These are phyloP conservation scores for Suillus subalutaceus DNA, from an alignment of 768 basidiomycete genomes.

Conservation along the genomic window DNA sequence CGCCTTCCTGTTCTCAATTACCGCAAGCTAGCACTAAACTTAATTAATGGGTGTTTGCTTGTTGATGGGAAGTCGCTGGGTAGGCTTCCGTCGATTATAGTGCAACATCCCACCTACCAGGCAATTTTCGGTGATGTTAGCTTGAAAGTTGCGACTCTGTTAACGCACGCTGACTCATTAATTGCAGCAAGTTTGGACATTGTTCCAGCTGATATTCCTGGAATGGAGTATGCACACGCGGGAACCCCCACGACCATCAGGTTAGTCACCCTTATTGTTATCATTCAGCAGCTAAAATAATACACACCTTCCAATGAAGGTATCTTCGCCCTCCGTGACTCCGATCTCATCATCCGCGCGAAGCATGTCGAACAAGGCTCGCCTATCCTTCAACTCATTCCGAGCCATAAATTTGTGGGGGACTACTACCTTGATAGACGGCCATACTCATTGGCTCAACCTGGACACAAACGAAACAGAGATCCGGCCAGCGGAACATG, in stretches of 20 bases:
- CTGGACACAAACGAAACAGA: slow-evolving; percentile 25
- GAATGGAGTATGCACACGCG: slow-evolving; percentile 31
- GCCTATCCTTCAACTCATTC: slow-evolving; percentile 25
- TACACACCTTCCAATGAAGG: slow-evolving; percentile 15
- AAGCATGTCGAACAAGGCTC: not conserved
- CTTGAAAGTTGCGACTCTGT: not conserved
- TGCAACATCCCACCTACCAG: slow-evolving; percentile 23
- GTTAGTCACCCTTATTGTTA: slow-evolving; percentile 15
- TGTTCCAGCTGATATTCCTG: slow-evolving; percentile 27
- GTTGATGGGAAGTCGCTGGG: slow-evolving; percentile 30
- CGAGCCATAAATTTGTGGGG: slow-evolving; percentile 21
- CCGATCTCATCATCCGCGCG: slow-evolving; percentile 23
- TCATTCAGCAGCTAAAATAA: not conserved
- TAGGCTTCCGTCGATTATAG: slow-evolving; percentile 23
- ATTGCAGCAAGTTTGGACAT: slow-evolving; percentile 26
- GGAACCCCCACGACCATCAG: slow-evolving; percentile 18
- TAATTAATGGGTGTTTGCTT: slow-evolving; percentile 29
- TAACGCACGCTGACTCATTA: slow-evolving; percentile 8
- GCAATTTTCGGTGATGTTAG: slow-evolving; percentile 26
- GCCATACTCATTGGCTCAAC: slow-evolving; percentile 35
- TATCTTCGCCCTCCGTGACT: slow-evolving; percentile 22
- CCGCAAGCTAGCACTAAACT: slow-evolving; percentile 27
- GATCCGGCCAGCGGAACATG: slow-evolving; percentile 27
- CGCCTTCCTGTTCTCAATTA: not conserved
- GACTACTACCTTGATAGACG: slow-evolving; percentile 35